Conservation (phyloP, 257 asterid genomes). For the Penstemon newberryi region DNA sequence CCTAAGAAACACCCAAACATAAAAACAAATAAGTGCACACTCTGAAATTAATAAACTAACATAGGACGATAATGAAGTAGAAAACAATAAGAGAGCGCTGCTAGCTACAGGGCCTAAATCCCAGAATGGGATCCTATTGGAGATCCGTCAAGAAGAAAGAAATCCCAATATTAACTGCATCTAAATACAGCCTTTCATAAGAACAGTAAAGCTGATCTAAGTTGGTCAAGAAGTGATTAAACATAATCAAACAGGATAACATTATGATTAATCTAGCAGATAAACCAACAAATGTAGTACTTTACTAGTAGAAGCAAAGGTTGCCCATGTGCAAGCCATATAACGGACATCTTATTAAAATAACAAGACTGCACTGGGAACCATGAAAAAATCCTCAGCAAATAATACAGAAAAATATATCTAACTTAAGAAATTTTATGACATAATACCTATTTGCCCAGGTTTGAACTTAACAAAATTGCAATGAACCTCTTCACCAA, state of each 20-base stretch:
- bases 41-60: conserved; percentile 7
- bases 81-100: conserved; percentile 1
- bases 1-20: conserved; percentile 51
- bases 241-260: not conserved
- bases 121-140: not conserved
- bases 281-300: not conserved
- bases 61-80: conserved; percentile 2
- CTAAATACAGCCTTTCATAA: not conserved
- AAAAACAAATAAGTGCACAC: not conserved
- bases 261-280: conserved; percentile 10
- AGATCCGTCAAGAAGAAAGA: not conserved
- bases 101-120: conserved; percentile 3
- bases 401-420: conserved; percentile 23
- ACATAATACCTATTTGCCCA: conserved; percentile 75
- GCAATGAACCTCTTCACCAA: conserved; percentile 95
- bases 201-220: conserved; percentile 1
- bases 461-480: conserved; percentile 76
- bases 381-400: not conserved
- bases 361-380: conserved; percentile 2
- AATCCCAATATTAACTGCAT: not conserved
- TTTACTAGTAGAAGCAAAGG: not conserved
- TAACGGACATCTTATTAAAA: not conserved
- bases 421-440: conserved; percentile 15
- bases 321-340: not conserved
- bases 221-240: not conserved